Evolutionary conservation across 2,329 filamentous ascomycete genomes (phyloP).

Genomic region (Albifimbria verrucaria): DNA sequence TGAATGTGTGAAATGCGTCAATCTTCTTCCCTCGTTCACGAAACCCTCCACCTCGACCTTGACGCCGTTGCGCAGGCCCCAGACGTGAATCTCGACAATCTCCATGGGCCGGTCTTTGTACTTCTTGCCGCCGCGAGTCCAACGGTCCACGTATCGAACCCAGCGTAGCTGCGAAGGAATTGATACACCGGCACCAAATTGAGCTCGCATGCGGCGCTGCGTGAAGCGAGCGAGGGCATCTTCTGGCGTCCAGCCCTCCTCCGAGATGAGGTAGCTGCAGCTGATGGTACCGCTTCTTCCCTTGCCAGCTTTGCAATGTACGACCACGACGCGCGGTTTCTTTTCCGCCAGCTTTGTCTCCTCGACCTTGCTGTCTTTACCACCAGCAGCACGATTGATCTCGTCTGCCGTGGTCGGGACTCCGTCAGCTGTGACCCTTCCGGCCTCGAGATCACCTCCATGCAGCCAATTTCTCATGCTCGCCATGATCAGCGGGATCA

Average conservation of each 20-base stretch:
- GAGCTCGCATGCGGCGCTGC: conserved; percentile 80
- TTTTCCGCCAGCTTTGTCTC: conserved; percentile 24
- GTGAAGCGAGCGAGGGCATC: conserved; percentile 62
- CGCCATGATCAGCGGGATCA: conserved; percentile 85
- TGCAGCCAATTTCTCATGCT: conserved; percentile 89
- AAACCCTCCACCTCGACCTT: conserved; percentile 84
- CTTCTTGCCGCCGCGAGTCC: conserved; percentile 69
- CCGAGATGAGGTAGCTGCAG: conserved; percentile 85
- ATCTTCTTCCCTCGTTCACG: conserved; percentile 88
- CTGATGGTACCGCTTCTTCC: conserved; percentile 85
- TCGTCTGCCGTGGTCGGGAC: conserved; percentile 9
- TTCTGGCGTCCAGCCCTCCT: conserved; percentile 62
- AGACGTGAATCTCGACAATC: conserved; percentile 83
- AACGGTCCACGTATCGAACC: conserved; percentile 84
- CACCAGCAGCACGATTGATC: conserved; percentile 1
- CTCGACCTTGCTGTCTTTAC: conserved; percentile 17
- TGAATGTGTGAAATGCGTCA: conserved; percentile 78
- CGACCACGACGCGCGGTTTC: conserved; percentile 69
- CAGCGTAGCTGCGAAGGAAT: conserved; percentile 91
- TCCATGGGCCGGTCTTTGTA: conserved; percentile 84
- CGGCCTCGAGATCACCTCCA: conserved; percentile 39
- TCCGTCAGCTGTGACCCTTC: conserved; percentile 10
- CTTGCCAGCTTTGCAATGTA: conserved; percentile 97
- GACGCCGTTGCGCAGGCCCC: conserved; percentile 83
- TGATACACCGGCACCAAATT: conserved; percentile 84